Base-by-base conservation (phyloP, 2,329 filamentous ascomycete genomes). In the Penicillium corylophilum region DNA sequence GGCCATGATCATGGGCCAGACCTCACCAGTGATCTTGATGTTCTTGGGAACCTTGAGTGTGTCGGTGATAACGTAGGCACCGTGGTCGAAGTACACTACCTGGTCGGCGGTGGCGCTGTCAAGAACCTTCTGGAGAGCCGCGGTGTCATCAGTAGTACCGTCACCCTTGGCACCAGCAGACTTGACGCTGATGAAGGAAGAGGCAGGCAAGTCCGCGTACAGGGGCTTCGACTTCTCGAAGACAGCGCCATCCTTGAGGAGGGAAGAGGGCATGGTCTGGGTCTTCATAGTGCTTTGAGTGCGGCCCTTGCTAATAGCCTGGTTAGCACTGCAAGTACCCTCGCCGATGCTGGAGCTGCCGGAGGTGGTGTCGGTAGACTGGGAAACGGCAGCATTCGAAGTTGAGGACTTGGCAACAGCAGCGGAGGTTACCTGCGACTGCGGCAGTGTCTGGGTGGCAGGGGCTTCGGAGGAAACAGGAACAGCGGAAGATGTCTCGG, bases 1-100 rank as follows among this genome's bases (percentile, higher is more conserved):
- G 23, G 90, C 92, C 80, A 96, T 87, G 70, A 97, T 87, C 55
- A 95, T 76, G 2, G 93, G 87, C 89, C 90, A 96, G 68, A 95
- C 85, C 74, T 96, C 91, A 64, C 93, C 93, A 7, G 89, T 89
- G 67, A 97, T 92, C 74, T 86, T 88, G 76, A 93, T 85, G 65
- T 90, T 82, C 77, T 87, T 88, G 52, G 83, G 83, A 2, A 86
- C 75, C 48, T 76, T 78, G 65, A 87, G 72, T 5, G 84, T 86
- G 54, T 80, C 74, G 22, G 77, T 82, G 66, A 87, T 76, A 29
- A 84, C 65, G 66, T 87, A 87, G 22, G 81, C 79, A 51, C 83
- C 84, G 60, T 86, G 82, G 59, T 86, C 83, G 62, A 84, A 84
- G 71, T 83, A 85, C 16, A 86, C 77, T 43, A 87, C 75, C 60